Base-by-base conservation (phyloP, 2,329 filamentous ascomycete genomes). In the Thermothelomyces thermophilus region DNA sequence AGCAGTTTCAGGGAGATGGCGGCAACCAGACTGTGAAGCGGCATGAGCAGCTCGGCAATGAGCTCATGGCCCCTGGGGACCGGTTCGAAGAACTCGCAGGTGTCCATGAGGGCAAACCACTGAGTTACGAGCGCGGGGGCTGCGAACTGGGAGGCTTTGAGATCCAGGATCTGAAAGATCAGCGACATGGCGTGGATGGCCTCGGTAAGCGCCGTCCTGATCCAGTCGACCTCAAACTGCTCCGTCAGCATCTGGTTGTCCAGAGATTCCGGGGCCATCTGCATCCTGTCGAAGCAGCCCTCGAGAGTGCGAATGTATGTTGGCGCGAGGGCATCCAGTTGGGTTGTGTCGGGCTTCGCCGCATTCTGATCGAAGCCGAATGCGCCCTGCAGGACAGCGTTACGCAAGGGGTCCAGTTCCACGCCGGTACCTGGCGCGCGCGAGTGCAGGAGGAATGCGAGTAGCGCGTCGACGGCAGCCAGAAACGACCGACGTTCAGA, bases 101-200 rank as follows among this genome's bases (percentile, higher is more conserved):
- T 72, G 36, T 77, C 72, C 74, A 90, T 83, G 43, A 90, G 69
- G n/a, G 75, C 70, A 59, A 90, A 89, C 89, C 89, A 95, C 56
- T 79, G 73, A 34, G 79, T 70, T 16, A 90, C 73, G 6, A 82
- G 66, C 13, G 75, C 70, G 16, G 79, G 73, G 14, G 80, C 72
- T 11, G 81, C 73, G 58, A 87, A 77, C 41, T 73, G 66, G 16
- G 69, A 69, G 33, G 72, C 65, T 44, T 76, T 74, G 41, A 77
- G 69, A 55, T 86, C 83, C 30, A 89, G 68, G 17, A 86, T 73
- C 57, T 88, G 76, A 58, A 90, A 87, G 20, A 89, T 70, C 14
- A 90, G 73, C 42, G 88, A 83, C 66, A 93, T 73, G 35, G 84
- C 76, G 62, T 93, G 86, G 34, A 86, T 73, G 37, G 85, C 76